These are phyloP conservation scores for Leccinellum albellum DNA, from an alignment of 768 basidiomycete species.

Conservation along the genomic window DNA sequence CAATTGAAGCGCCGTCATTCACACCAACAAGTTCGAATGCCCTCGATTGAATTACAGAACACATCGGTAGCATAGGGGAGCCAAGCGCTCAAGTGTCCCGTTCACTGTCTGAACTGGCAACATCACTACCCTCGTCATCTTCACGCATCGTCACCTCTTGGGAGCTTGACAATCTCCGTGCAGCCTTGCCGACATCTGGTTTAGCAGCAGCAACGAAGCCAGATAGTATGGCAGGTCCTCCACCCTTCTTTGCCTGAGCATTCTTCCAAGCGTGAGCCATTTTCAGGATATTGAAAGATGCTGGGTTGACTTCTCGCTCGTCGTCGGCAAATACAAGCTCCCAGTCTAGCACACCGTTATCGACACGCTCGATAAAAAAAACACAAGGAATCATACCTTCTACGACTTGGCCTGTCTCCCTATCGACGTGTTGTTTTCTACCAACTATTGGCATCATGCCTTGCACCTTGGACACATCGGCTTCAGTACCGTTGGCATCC, in stretches of 20 bases:
- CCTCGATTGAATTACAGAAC: not conserved
- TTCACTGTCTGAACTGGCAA: conserved; percentile 52
- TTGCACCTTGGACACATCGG: conserved; percentile 78
- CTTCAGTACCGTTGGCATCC: conserved; percentile 66
- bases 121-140: conserved; percentile 44
- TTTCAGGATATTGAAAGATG: conserved; percentile 92
- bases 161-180: conserved; percentile 8
- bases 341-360: conserved; percentile 59
- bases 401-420: conserved; percentile 78
- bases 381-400: conserved; percentile 56
- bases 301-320: conserved; percentile 88
- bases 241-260: conserved; percentile 42
- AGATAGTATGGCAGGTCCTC: conserved; percentile 36
- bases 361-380: not conserved
- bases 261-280: conserved; percentile 91
- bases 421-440: conserved; percentile 79
- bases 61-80: not conserved
- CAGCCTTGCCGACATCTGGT: conserved; percentile 7
- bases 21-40: not conserved
- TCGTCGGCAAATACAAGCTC: conserved; percentile 96
- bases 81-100: conserved; percentile 6
- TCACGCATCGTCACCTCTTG: conserved; percentile 25
- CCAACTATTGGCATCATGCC: conserved; percentile 91
- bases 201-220: conserved; percentile 46
- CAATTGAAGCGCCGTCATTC: not conserved